phyloP scores from a whole-genome alignment of 179 eudicot genomes.

The Vitellaria paradoxa region DNA sequence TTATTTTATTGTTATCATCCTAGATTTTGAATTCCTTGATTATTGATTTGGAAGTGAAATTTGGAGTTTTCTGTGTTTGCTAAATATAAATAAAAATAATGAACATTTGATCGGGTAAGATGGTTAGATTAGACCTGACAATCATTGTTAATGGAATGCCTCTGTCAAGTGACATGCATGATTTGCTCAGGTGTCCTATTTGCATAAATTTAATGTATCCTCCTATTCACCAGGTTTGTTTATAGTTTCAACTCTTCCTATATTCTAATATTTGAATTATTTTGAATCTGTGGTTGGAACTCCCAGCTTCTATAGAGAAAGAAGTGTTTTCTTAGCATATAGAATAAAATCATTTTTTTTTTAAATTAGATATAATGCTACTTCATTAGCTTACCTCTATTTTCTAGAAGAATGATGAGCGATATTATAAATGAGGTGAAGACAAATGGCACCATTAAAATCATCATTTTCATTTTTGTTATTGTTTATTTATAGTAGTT shows the following conservation, averaged over 20 bases:
- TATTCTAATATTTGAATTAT: neutral
- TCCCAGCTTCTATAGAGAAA: neutral
- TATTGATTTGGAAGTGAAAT: neutral
- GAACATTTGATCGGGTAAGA: neutral
- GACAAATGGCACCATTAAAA: too few relatives aligned
- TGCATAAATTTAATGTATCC: constrained; percentile 84
- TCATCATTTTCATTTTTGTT: neutral
- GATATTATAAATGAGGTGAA: neutral
- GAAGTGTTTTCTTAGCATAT: neutral
- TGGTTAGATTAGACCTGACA: neutral
- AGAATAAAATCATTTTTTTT: neutral
- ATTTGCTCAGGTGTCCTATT: constrained; percentile 81
- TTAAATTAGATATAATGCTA: neutral
- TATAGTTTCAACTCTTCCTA: neutral
- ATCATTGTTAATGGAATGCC: constrained; percentile 22
- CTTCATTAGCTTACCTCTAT: neutral
- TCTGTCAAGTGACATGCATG: constrained; percentile 56
- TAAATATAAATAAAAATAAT: neutral
- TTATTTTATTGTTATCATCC: neutral
- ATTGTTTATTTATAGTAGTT: neutral
- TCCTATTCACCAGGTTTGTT: constrained; percentile 80
- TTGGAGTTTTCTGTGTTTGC: neutral
- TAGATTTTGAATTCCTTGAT: constrained; percentile 1
- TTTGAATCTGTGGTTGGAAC: neutral
- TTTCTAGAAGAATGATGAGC: neutral